Evolutionary conservation across 495 filamentous ascomycete genomes (phyloP).

Genomic region (Neurospora sp.): DNA sequence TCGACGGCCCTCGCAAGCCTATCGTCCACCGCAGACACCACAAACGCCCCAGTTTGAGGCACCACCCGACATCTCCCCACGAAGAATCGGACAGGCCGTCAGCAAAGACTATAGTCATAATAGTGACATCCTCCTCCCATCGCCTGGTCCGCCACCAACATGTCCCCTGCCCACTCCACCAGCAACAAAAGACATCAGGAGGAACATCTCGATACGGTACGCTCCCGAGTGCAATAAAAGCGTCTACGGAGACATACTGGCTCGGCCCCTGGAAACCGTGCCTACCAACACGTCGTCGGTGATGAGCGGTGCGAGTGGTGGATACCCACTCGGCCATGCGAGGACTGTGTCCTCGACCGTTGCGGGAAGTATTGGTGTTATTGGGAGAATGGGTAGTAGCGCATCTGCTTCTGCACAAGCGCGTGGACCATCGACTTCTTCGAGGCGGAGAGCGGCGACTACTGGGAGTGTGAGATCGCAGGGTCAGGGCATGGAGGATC

Average conservation of each 20-base stretch:
- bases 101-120: not conserved
- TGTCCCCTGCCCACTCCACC: not conserved
- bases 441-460: not conserved
- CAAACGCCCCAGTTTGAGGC: not conserved
- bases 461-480: not conserved
- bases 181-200: not conserved
- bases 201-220: not conserved
- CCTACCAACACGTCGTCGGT: not conserved
- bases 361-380: not conserved
- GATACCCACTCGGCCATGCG: not conserved
- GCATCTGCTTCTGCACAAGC: not conserved
- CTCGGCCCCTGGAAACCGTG: not conserved
- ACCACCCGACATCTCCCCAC: not conserved
- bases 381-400: not conserved
- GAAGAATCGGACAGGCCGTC: not conserved
- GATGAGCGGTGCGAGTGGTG: not conserved
- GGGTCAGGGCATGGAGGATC: not conserved
- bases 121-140: not conserved
- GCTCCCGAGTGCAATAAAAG: not conserved
- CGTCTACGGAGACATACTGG: constrained; percentile 1
- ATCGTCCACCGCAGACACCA: not conserved
- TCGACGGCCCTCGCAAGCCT: not conserved
- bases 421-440: not conserved
- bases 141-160: not conserved
- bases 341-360: not conserved